Conservation (phyloP, 345 rosid genomes). For the Eutrema heterophyllum region DNA sequence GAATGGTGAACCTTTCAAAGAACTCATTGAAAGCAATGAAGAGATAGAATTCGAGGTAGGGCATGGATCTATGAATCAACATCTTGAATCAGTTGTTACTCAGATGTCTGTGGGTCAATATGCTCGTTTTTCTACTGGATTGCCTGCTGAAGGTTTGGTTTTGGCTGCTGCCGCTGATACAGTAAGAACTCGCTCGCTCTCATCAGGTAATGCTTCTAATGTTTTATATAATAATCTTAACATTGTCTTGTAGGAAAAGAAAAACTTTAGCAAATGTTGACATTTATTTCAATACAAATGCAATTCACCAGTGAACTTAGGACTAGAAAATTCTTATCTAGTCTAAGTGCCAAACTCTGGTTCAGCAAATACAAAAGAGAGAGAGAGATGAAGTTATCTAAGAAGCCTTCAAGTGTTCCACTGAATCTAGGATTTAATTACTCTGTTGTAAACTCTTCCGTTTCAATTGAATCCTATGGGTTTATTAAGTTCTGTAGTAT, state of each 20-base stretch:
- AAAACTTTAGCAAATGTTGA: not conserved
- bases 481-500: no score
- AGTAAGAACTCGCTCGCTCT: conserved; percentile 34
- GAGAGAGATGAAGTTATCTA: no score
- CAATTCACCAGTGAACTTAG: not conserved
- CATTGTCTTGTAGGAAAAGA: not conserved
- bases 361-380: no score
- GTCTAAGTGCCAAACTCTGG: no score
- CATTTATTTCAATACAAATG: no score
- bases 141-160: conserved; percentile 8
- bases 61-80: conserved; percentile 55
- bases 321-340: no score
- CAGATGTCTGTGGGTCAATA: conserved; percentile 86
- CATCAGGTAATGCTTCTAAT: conserved; percentile 48
- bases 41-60: conserved; percentile 87
- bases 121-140: conserved; percentile 33
- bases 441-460: no score
- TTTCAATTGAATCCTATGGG: no score
- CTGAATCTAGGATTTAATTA: no score
- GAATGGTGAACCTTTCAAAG: conserved; percentile 34
- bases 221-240: no score
- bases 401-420: no score
- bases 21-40: conserved; percentile 57
- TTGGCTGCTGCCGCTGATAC: conserved; percentile 57
- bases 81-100: conserved; percentile 54